phyloP scores from a whole-genome alignment of 495 filamentous ascomycete species.

The Daldinia bambusicola region DNA sequence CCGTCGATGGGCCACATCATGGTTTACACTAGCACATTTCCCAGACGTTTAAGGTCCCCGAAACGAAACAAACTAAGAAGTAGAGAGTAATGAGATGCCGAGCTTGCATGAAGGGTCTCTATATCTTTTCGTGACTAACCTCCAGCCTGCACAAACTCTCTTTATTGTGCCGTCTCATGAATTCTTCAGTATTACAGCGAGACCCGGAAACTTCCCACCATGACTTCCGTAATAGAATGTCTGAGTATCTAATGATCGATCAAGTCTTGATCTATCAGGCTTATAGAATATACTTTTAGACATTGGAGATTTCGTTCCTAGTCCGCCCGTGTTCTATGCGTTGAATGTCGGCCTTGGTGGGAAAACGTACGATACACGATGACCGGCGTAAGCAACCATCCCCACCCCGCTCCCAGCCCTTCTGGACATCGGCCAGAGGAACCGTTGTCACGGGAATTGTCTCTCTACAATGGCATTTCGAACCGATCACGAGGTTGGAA shows the following conservation, averaged over 20 bases:
- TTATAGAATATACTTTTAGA: background rate
- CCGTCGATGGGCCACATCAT: conserved; percentile 28
- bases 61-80: conserved; percentile 17
- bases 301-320: background rate
- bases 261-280: conserved; percentile 1
- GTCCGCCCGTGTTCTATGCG: background rate
- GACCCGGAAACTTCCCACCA: background rate
- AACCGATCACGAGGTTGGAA: conserved; percentile 44
- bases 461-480: conserved; percentile 43
- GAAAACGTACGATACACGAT: conserved; percentile 10
- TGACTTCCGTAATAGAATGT: conserved; percentile 1
- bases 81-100: conserved; percentile 18
- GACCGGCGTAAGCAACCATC: conserved; percentile 4
- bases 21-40: conserved; percentile 29
- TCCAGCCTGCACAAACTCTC: conserved; percentile 8
- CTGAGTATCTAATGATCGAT: conserved; percentile 4
- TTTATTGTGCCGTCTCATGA: conserved; percentile 5
- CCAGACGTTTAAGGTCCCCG: conserved; percentile 30
- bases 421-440: conserved; percentile 8
- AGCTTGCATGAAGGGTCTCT: conserved; percentile 23
- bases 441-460: conserved; percentile 11
- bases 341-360: background rate
- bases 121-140: conserved; percentile 20
- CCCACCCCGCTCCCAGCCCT: background rate
- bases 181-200: conserved; percentile 4